Percentiles rank a stretch among this genome's conserved stretches.
phyloP scores from a whole-genome alignment of 257 asterid species.

The Nicotiana knightiana region DNA sequence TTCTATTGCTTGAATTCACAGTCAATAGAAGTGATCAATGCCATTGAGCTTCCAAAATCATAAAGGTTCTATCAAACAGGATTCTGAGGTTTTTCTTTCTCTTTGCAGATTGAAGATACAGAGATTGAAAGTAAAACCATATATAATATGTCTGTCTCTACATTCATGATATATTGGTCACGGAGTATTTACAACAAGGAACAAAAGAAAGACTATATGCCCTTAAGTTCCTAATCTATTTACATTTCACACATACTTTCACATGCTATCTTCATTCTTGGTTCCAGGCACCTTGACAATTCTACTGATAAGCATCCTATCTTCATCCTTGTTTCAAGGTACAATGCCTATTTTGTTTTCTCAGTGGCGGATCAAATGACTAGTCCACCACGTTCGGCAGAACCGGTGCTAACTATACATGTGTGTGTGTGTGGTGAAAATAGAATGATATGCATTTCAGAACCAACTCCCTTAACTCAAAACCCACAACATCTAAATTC shows the following conservation, averaged over 20 bases:
- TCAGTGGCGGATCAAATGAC: slow-evolving; percentile 8
- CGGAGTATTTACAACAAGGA: slow-evolving; percentile 3
- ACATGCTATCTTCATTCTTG: slow-evolving; percentile 13
- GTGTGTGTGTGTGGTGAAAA: too few species aligned
- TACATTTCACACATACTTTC: background rate
- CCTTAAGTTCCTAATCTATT: background rate
- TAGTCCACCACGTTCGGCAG: background rate
- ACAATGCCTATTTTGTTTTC: slow-evolving; percentile 30
- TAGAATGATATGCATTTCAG: background rate
- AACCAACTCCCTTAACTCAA: background rate
- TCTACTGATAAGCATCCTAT: slow-evolving; percentile 17
- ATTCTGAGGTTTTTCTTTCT: too few species aligned
- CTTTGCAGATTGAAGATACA: too few species aligned
- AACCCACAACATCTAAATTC: slow-evolving; percentile 25
- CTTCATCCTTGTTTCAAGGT: slow-evolving; percentile 37
- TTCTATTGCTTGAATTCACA: too few species aligned
- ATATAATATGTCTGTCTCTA: background rate
- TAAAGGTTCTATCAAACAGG: too few species aligned
- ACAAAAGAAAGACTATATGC: background rate
- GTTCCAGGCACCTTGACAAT: background rate
- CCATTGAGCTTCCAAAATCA: too few species aligned
- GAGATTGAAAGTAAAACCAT: too few species aligned
- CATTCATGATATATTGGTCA: background rate
- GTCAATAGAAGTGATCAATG: too few species aligned
- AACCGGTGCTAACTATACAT: background rate